Evolutionary conservation across 768 basidiomycete genomes (phyloP).

Genomic region (Collybia mongolica): DNA sequence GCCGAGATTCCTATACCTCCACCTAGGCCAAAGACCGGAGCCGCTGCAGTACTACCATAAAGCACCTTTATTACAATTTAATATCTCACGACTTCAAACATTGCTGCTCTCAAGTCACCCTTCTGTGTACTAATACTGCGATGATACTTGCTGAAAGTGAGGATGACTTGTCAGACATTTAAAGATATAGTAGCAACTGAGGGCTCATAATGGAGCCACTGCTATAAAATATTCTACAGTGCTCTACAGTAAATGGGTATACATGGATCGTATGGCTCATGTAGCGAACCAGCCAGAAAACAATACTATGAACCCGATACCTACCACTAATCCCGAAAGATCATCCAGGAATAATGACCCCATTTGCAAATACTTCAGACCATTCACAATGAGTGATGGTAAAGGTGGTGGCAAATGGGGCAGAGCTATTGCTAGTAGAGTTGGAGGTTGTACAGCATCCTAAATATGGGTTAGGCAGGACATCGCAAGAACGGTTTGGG

Average conservation of each 20-base stretch:
- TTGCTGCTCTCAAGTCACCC: not conserved
- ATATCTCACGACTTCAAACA: not conserved
- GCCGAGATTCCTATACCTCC: slow-evolving; percentile 15
- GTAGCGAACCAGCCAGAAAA: slow-evolving; percentile 45
- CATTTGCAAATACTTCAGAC: slow-evolving; percentile 69
- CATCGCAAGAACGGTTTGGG: not conserved
- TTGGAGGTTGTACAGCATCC: slow-evolving; percentile 61
- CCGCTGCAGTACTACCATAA: slow-evolving; percentile 25
- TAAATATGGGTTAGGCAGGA: slow-evolving; percentile 19
- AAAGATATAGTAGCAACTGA: slow-evolving; percentile 2
- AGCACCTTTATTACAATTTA: not conserved
- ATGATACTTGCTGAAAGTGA: not conserved
- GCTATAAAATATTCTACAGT: too few species aligned
- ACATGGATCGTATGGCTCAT: slow-evolving; percentile 10
- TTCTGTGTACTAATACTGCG: not conserved
- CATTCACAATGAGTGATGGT: slow-evolving; percentile 59
- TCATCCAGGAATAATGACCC: slow-evolving; percentile 69
- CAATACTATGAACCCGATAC: slow-evolving; percentile 63
- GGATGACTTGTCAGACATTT: not conserved
- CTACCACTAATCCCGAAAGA: slow-evolving; percentile 67
- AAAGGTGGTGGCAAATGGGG: slow-evolving; percentile 67
- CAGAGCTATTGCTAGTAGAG: slow-evolving; percentile 55
- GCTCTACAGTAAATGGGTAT: slow-evolving; percentile 1
- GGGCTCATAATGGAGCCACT: too few species aligned
- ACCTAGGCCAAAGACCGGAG: slow-evolving; percentile 14